Conservation (phyloP, 768 basidiomycete genomes). For the Candolleomyces aberdarensis region DNA sequence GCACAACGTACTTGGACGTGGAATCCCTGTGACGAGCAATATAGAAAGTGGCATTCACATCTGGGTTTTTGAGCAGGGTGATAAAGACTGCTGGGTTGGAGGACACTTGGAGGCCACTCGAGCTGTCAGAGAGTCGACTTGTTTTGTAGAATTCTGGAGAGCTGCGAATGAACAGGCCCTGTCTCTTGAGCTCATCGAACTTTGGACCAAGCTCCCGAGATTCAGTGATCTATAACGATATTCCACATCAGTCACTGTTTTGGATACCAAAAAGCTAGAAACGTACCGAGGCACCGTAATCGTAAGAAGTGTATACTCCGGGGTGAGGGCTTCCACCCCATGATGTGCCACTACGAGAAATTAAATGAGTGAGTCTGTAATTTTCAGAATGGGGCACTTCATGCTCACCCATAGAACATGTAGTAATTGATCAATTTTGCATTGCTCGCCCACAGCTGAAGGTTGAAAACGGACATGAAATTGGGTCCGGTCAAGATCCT, state of each 20-base stretch:
- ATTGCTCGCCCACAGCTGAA: constrained; percentile 76
- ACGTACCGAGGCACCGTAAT: constrained; percentile 66
- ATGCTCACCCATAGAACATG: constrained; percentile 79
- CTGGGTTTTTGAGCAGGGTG: constrained; percentile 66
- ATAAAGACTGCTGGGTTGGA: constrained; percentile 50
- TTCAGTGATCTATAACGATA: constrained; percentile 49
- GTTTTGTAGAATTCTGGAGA: constrained; percentile 81
- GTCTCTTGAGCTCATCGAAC: constrained; percentile 73
- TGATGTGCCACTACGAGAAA: constrained; percentile 63
- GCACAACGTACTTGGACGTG: not conserved
- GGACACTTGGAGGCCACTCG: constrained; percentile 39
- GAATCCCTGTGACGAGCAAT: constrained; percentile 2
- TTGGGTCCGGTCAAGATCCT: constrained; percentile 63
- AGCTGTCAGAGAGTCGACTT: constrained; percentile 64
- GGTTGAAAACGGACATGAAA: constrained; percentile 79
- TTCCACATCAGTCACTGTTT: not conserved
- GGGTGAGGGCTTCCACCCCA: constrained; percentile 83
- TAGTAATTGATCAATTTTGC: constrained; percentile 82
- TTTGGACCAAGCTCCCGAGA: constrained; percentile 63
- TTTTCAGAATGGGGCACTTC: constrained; percentile 60
- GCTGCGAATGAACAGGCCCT: constrained; percentile 76
- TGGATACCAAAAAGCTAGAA: not conserved
- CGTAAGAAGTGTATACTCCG: constrained; percentile 77
- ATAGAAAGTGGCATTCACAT: constrained; percentile 63
- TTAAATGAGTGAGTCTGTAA: constrained; percentile 51